Base-by-base conservation (phyloP, 2,329 filamentous ascomycete genomes). In the Aspergillus intermedius region DNA sequence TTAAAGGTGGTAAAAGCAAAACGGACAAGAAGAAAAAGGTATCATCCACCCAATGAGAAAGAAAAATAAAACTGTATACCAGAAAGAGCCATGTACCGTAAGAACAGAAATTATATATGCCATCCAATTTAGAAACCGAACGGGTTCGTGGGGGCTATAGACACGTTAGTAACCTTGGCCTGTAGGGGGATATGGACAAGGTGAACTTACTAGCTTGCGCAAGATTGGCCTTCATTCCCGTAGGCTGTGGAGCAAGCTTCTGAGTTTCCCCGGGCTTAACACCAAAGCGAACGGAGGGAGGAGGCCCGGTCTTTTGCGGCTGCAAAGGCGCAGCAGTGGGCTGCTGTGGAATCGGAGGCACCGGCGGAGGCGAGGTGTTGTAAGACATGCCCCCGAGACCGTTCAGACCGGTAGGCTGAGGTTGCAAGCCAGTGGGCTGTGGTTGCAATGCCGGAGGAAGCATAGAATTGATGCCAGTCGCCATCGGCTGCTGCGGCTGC, bases 201-300 rank as follows among this genome's bases (percentile, higher is more conserved):
- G 25, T 22, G 7, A 49, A 91, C 91, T 86, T 84, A 97, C 91
- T 98, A 63, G 93, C 93, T 82, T 94, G 88, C 46, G 87, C 79
- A 58, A 98, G 78, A 68, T 97, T 96, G 49, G 93, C 93, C 74
- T 87, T 83, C 60, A 87, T 78, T 55, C 93, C 93, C 5, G 93
- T 98, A 23, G 89, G 80, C 73, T 97, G 93, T 25, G 91, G 83
- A 52, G 81, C 78, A 60, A 97, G 73, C 68, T 87, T 93, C 71
- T 90, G 89, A 25, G 83, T 74, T 23, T 82, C 74, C 44, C 83
- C 81, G 23, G 77, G 74, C 49, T 81, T 78, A 32, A 95, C 84
- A 35, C 93, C 93, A 66, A 98, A 98, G 51, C 89, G 82, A 15
- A 98, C 85, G 21, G 89, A 83, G 42, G 93, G 93, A 17, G 91